Conservation (phyloP, 169 alveolate species). For the Babesia divergens region DNA sequence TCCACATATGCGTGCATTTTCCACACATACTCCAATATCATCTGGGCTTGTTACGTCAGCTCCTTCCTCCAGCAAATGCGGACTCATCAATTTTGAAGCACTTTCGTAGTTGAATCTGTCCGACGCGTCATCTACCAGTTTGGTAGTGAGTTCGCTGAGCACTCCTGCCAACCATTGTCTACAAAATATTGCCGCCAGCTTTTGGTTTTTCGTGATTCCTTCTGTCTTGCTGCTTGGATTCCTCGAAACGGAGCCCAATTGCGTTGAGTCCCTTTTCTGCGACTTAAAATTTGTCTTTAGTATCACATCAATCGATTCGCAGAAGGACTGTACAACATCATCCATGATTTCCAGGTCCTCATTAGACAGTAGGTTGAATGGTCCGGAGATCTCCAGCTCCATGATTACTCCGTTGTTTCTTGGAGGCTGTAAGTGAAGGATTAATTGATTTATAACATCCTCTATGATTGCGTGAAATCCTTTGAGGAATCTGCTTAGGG, state of each 20-base stretch:
- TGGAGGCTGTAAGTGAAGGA: no score
- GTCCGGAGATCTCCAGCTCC: conserved; percentile 48
- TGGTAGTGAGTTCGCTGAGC: conserved; percentile 32
- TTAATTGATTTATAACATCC: no score
- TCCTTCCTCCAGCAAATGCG: conserved; percentile 38
- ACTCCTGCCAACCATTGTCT: conserved; percentile 65
- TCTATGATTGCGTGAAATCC: no score
- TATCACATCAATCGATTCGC: conserved; percentile 55
- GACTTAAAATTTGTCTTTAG: conserved; percentile 52
- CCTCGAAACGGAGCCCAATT: background rate
- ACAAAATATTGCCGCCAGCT: conserved; percentile 59
- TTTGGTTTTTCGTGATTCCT: conserved; percentile 50
- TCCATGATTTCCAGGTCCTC: conserved; percentile 53
- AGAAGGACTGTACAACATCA: conserved; percentile 54
- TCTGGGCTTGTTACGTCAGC: conserved; percentile 24
- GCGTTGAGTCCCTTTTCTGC: conserved; percentile 9
- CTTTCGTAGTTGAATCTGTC: conserved; percentile 13
- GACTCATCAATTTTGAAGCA: background rate
- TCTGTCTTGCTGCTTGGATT: background rate
- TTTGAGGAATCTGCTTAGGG: no score
- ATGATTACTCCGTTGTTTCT: no score
- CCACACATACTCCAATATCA: conserved; percentile 58
- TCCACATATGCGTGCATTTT: conserved; percentile 57
- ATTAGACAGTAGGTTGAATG: conserved; percentile 27
- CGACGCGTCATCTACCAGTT: conserved; percentile 28